A percentile compares a stretch with the other conserved stretches of the same genome.
phyloP scores from a whole-genome alignment of 768 basidiomycete genomes.

The Tricholoma matsutake region DNA sequence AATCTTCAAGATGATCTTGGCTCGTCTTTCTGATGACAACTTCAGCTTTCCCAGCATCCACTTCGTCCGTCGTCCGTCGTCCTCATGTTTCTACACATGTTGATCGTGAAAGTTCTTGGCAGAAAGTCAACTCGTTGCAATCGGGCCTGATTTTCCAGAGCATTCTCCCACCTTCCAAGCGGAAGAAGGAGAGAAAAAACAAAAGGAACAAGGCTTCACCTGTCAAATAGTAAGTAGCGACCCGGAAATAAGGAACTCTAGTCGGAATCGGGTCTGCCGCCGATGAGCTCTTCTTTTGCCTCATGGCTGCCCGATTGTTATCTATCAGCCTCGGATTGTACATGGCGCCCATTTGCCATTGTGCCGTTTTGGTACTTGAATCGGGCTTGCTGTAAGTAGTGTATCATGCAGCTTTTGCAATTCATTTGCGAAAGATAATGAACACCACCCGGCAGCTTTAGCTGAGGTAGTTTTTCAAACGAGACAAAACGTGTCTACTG shows the following conservation, averaged over 20 bases:
- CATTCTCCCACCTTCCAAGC: conserved; percentile 8
- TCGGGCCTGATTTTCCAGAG: conserved; percentile 10
- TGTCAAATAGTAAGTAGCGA: not conserved
- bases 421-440: not conserved
- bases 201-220: not conserved
- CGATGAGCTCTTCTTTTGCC: not conserved
- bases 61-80: conserved; percentile 8
- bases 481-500: not conserved
- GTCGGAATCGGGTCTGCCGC: not conserved
- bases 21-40: conserved; percentile 19
- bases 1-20: conserved; percentile 18
- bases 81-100: conserved; percentile 43
- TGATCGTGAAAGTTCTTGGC: conserved; percentile 21
- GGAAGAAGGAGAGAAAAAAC: conserved; percentile 7
- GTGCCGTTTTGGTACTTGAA: not conserved
- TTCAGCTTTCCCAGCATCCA: conserved; percentile 10
- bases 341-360: not conserved
- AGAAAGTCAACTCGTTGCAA: conserved; percentile 1
- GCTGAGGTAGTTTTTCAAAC: not conserved
- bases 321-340: not conserved
- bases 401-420: not conserved
- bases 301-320: not conserved
- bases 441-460: not conserved
- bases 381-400: not conserved
- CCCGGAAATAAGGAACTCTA: not conserved